Percentiles rank a stretch among this genome's conserved stretches.
Conservation (phyloP, 768 basidiomycete genomes). For the Rubroboletus pulcherrimus region DNA sequence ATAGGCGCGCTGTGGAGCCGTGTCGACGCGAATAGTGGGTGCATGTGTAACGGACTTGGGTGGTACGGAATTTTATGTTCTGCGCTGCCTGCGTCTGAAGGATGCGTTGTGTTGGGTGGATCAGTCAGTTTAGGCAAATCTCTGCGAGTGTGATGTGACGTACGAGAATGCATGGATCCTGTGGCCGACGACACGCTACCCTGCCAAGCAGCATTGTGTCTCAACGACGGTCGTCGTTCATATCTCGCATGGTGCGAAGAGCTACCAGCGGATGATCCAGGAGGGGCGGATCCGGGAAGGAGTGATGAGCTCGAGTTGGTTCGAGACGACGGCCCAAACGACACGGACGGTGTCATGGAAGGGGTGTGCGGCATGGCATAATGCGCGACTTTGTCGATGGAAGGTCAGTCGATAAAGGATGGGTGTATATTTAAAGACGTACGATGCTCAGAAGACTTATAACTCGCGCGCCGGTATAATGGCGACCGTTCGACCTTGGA, state of each 20-base stretch:
- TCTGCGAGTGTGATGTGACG: constrained; percentile 15
- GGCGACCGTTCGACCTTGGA: constrained; percentile 34
- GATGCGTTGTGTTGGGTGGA: constrained; percentile 1
- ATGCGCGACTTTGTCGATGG: constrained; percentile 22
- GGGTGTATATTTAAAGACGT: constrained; percentile 23
- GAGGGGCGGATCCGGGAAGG: constrained; percentile 38
- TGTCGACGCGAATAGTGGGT: constrained; percentile 58
- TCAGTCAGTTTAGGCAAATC: constrained; percentile 5
- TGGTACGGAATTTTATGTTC: constrained; percentile 21
- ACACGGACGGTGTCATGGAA: constrained; percentile 29
- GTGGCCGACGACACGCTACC: constrained; percentile 37
- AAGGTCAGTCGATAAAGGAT: constrained; percentile 1
- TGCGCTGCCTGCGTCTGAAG: constrained; percentile 20
- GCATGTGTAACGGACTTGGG: constrained; percentile 49
- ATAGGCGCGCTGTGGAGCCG: constrained; percentile 58
- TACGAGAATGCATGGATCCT: constrained; percentile 40
- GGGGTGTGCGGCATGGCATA: constrained; percentile 31
- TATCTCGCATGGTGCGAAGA: constrained; percentile 37
- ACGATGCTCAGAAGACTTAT: constrained; percentile 44
- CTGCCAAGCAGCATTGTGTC: constrained; percentile 47
- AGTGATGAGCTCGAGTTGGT: constrained; percentile 53
- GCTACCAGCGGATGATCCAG: constrained; percentile 38
- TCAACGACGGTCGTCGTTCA: constrained; percentile 45
- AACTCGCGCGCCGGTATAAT: constrained; percentile 40
- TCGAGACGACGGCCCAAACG: constrained; percentile 42